Percentiles rank a stretch among this genome's conserved stretches.
These are phyloP conservation scores for Arabis hirsuta DNA, from an alignment of 345 rosid genomes.

Conservation along the genomic window DNA sequence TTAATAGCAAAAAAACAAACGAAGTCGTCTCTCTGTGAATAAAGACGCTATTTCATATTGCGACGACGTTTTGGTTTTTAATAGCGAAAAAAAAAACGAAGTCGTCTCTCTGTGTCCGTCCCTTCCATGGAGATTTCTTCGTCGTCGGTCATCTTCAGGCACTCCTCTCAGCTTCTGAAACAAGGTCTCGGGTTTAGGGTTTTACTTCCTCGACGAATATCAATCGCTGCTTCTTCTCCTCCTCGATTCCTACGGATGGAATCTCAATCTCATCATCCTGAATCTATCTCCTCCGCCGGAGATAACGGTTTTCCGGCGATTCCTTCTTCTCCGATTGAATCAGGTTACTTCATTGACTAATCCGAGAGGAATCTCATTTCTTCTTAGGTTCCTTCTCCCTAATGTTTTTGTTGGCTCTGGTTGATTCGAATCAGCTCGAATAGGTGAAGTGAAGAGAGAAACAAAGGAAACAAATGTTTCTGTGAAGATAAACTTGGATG, in stretches of 20 bases:
- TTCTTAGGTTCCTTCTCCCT: neutral
- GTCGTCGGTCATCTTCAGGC: slow-evolving; percentile 17
- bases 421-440: slow-evolving; percentile 43
- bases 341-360: slow-evolving; percentile 1
- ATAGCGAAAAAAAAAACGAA: neutral
- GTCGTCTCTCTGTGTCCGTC: neutral
- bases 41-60: neutral
- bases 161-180: slow-evolving; percentile 23
- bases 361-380: neutral
- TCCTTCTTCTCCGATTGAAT: slow-evolving; percentile 17
- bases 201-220: neutral
- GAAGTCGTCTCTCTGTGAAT: neutral
- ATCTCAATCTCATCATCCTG: slow-evolving; percentile 25
- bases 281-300: slow-evolving; percentile 28
- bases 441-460: slow-evolving; percentile 83
- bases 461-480: slow-evolving; percentile 86
- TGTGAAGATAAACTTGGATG: slow-evolving; percentile 81
- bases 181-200: neutral
- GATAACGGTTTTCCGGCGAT: slow-evolving; percentile 28
- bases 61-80: neutral
- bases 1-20: neutral
- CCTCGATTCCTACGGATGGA: slow-evolving; percentile 23
- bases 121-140: slow-evolving; percentile 29
- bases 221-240: neutral
- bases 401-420: neutral